These are phyloP conservation scores for Aspergillus fructus DNA, from an alignment of 2,329 filamentous ascomycete species.

Conservation along the genomic window DNA sequence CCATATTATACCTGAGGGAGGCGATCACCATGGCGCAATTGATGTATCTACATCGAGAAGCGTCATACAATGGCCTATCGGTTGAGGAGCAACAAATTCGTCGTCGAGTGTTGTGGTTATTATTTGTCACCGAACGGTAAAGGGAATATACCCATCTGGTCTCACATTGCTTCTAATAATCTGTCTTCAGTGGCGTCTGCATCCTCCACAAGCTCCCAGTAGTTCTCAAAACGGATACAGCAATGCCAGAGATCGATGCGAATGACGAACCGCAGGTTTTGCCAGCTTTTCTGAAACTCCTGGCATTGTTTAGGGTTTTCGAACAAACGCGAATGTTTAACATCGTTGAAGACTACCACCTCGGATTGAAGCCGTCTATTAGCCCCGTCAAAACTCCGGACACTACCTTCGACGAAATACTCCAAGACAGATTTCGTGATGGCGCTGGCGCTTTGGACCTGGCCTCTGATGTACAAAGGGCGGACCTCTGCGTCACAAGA, in stretches of 20 bases:
- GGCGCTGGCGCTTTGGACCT: constrained; percentile 39
- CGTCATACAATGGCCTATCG: constrained; percentile 39
- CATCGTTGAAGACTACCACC: constrained; percentile 38
- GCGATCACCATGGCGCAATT: constrained; percentile 55
- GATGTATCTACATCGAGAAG: constrained; percentile 48
- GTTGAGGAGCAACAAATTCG: constrained; percentile 46
- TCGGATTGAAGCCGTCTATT: constrained; percentile 1
- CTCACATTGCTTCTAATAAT: not conserved
- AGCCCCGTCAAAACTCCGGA: constrained; percentile 32
- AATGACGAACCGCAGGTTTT: constrained; percentile 47
- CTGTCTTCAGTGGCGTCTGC: constrained; percentile 44
- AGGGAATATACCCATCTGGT: not conserved
- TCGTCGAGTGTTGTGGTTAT: constrained; percentile 48
- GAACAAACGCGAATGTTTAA: constrained; percentile 52
- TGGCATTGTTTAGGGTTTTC: constrained; percentile 52
- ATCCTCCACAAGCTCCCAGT: constrained; percentile 53
- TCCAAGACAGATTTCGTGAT: constrained; percentile 48
- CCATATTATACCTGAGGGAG: constrained; percentile 51
- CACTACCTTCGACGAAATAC: constrained; percentile 18
- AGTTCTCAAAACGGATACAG: constrained; percentile 43
- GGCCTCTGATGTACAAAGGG: constrained; percentile 51
- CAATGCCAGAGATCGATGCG: constrained; percentile 37
- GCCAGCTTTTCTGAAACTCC: constrained; percentile 51
- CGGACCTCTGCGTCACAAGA: constrained; percentile 51
- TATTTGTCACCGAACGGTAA: constrained; percentile 49